These are phyloP conservation scores for Ailanthus altissimus DNA, from an alignment of 345 rosid genomes.

Conservation along the genomic window DNA sequence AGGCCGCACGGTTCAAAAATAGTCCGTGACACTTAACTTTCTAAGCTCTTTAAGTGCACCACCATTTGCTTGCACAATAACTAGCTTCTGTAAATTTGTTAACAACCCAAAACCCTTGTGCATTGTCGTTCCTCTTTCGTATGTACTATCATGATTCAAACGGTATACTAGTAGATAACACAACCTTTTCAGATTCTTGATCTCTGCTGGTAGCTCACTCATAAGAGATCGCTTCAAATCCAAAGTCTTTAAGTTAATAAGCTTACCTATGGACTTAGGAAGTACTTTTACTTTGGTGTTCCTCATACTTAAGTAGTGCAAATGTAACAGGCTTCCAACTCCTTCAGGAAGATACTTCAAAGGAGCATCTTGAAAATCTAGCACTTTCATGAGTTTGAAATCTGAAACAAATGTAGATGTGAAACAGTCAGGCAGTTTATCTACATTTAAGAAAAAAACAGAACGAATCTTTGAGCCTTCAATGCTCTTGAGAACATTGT, in stretches of 20 bases:
- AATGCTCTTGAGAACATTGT: not conserved
- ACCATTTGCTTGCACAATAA: not conserved
- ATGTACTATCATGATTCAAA: too few species aligned
- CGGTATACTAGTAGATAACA: not conserved
- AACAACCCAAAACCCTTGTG: not conserved
- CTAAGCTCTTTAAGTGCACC: not conserved
- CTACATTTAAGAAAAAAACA: not conserved
- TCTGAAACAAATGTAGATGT: not conserved
- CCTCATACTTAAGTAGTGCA: constrained; percentile 7
- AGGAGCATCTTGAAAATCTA: not conserved
- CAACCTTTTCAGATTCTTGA: constrained; percentile 2
- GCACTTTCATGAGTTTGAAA: not conserved
- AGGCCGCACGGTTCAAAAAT: too few species aligned
- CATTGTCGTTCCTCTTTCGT: not conserved
- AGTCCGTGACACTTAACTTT: too few species aligned
- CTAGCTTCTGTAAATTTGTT: not conserved
- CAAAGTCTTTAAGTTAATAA: not conserved
- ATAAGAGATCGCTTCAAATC: not conserved
- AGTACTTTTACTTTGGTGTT: not conserved
- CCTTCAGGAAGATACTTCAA: not conserved
- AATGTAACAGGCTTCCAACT: not conserved
- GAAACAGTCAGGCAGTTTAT: not conserved
- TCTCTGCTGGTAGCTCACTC: not conserved
- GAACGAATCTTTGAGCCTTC: constrained; percentile 15
- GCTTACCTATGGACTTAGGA: constrained; percentile 16